Percentiles rank a stretch among this genome's conserved stretches.
Evolutionary conservation across 371 early-diverging fungal species (phyloP).

Genomic region (Batkoa obscura): DNA sequence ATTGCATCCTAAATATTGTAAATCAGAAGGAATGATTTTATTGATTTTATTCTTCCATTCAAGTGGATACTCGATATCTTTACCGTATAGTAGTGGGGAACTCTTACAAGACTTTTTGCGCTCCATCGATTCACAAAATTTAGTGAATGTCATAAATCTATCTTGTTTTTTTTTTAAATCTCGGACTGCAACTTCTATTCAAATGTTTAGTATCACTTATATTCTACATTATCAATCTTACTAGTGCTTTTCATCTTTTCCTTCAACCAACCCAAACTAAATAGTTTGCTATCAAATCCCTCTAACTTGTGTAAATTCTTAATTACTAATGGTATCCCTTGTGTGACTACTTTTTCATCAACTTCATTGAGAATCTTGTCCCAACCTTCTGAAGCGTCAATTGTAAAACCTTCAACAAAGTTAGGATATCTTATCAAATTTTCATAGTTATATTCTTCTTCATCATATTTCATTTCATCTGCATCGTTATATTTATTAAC

Average conservation of each 20-base stretch:
- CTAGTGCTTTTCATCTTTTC: background rate
- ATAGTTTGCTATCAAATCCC: constrained; percentile 15
- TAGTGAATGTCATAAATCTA: background rate
- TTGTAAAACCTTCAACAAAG: background rate
- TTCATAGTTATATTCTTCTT: too few species aligned
- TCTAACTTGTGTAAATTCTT: constrained; percentile 16
- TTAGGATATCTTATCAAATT: background rate
- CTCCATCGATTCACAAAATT: background rate
- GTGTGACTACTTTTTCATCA: background rate
- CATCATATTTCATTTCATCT: too few species aligned
- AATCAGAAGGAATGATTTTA: constrained; percentile 9
- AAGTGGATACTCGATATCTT: constrained; percentile 14
- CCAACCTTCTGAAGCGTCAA: background rate
- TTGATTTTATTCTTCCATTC: constrained; percentile 10
- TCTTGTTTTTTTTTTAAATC: background rate
- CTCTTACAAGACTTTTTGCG: background rate
- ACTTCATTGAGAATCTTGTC: too few species aligned
- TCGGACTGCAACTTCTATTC: constrained; percentile 4
- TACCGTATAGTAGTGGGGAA: constrained; percentile 9
- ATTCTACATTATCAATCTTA: constrained; percentile 13
- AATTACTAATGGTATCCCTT: constrained; percentile 23
- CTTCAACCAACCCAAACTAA: constrained; percentile 14
- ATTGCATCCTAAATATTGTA: constrained; percentile 9
- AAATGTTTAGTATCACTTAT: constrained; percentile 3
- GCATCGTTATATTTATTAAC: too few species aligned